Percentiles rank a stretch among this genome's conserved stretches.
These are phyloP conservation scores for Glycyrrhiza uralensis DNA, from an alignment of 306 rosid species.

Conservation along the genomic window DNA sequence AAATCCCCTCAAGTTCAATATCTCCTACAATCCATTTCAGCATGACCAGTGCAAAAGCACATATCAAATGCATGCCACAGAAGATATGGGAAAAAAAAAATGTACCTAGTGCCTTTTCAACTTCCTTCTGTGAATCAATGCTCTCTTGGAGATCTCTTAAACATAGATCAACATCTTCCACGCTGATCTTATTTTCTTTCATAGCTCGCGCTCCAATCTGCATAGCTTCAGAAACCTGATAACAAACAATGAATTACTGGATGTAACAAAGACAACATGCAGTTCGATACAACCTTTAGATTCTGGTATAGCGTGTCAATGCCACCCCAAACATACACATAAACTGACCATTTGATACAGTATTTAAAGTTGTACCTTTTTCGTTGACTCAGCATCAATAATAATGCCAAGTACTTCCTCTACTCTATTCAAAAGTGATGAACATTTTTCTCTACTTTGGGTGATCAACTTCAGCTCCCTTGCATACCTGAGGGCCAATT, in stretches of 20 bases:
- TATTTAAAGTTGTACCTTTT: slow-evolving; percentile 49
- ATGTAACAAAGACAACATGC: slow-evolving; percentile 16
- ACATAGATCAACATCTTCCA: slow-evolving; percentile 71
- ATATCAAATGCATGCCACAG: not conserved
- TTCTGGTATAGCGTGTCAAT: too few relatives aligned
- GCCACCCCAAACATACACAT: too few relatives aligned
- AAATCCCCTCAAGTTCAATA: slow-evolving; percentile 24
- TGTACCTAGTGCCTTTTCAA: slow-evolving; percentile 71
- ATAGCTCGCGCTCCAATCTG: slow-evolving; percentile 78
- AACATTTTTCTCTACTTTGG: slow-evolving; percentile 73
- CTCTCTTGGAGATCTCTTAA: slow-evolving; percentile 74
- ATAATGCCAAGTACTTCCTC: slow-evolving; percentile 71
- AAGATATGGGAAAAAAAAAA: slow-evolving; percentile 18
- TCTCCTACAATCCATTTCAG: not conserved
- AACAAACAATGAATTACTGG: slow-evolving; percentile 19
- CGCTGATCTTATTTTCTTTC: slow-evolving; percentile 62
- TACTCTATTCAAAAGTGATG: slow-evolving; percentile 72
- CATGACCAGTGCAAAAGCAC: not conserved
- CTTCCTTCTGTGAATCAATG: slow-evolving; percentile 73
- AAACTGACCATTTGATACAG: not conserved
- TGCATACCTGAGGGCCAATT: slow-evolving; percentile 67
- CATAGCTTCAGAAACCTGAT: slow-evolving; percentile 90
- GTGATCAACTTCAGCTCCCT: slow-evolving; percentile 68
- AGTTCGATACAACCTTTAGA: slow-evolving; percentile 9
- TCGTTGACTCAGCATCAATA: slow-evolving; percentile 74